Conservation (phyloP, 1,284 basidiomycete genomes). For the Fomitopsis schrenkii region DNA sequence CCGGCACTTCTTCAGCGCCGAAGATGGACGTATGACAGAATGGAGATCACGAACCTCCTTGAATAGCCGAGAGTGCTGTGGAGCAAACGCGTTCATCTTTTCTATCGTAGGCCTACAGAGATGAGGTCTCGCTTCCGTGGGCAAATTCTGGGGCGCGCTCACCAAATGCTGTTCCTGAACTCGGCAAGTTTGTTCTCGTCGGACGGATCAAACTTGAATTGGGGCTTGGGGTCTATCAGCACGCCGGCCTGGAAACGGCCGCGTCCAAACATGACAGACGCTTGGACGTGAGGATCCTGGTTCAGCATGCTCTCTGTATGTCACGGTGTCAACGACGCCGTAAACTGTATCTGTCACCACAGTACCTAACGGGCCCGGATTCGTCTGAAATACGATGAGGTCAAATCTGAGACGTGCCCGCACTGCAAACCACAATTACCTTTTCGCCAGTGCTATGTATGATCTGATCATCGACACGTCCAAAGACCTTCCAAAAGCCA, state of each 20-base stretch:
- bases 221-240: slow-evolving; percentile 30
- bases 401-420: slow-evolving; percentile 31
- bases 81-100: slow-evolving; percentile 29
- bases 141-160: neutral
- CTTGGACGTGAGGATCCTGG: slow-evolving; percentile 24
- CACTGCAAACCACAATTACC: slow-evolving; percentile 22
- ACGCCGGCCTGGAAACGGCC: slow-evolving; percentile 34
- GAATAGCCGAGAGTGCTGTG: slow-evolving; percentile 33
- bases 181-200: slow-evolving; percentile 18
- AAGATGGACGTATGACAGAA: neutral
- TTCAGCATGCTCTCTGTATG: slow-evolving; percentile 26
- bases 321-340: neutral
- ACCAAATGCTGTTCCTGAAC: slow-evolving; percentile 33
- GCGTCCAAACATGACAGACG: slow-evolving; percentile 36
- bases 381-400: slow-evolving; percentile 18
- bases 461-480: slow-evolving; percentile 49
- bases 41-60: slow-evolving; percentile 24
- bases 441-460: slow-evolving; percentile 50
- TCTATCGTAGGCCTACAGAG: slow-evolving; percentile 28
- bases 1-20: neutral
- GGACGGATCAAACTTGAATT: slow-evolving; percentile 22
- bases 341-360: slow-evolving; percentile 12
- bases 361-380: slow-evolving; percentile 17
- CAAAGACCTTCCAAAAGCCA: slow-evolving; percentile 40
- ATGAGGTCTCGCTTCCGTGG: neutral